Evolutionary conservation across 2,329 filamentous ascomycete species (phyloP), one percentile per base, ranked within the genome.

Genomic region (Scedosporium aurantiacum): DNA sequence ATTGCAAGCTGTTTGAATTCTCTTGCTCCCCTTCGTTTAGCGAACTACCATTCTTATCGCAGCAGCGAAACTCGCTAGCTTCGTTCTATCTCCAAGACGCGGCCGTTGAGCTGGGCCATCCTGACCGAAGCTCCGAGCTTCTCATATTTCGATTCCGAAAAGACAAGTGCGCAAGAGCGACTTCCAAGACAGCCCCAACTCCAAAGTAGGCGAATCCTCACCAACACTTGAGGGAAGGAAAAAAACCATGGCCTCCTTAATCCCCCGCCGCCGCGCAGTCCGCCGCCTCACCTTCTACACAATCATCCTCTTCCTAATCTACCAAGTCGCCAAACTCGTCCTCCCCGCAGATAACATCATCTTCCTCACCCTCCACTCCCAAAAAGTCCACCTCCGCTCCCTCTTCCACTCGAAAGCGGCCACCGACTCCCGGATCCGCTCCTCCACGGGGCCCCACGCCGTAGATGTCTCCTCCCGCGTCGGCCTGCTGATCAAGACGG

Each of bases 401-500:
- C 62, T 67, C 25, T 62, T 76, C 28, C 66, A 65, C 25, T 64
- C 68, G 6, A 62, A 67, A 41, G 65, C 67, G 14, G 66, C 70
- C 32, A 68, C 68, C 66, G 77, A 79, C 61, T 72, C 73, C 32
- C 79, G 77, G 74, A 69, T 81, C 18, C 58, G 50, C 45, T 71
- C 70, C 65, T 64, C 69, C 65, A 65, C 70, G 58, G 72, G 73
- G n/a, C 64, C 64, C n/a, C 75, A 76, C 61, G 73, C 76, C 3
- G 69, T 82, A 61, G 73, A 80, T 61, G 69, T 78, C 41, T 69
- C 70, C 59, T 70, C 71, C 43, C 80, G 83, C 61, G 74, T 82
- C 6, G 78, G 76, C 37, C 73, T 80, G 64, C 74, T 83, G 58
- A 70, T 83, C 65, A 83, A 83, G 70, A 82, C 80, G 4, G 81